Evolutionary conservation across 495 filamentous ascomycete genomes (phyloP), one percentile per base, ranked within the genome.

Genomic region (Lichenothelia convexa): DNA sequence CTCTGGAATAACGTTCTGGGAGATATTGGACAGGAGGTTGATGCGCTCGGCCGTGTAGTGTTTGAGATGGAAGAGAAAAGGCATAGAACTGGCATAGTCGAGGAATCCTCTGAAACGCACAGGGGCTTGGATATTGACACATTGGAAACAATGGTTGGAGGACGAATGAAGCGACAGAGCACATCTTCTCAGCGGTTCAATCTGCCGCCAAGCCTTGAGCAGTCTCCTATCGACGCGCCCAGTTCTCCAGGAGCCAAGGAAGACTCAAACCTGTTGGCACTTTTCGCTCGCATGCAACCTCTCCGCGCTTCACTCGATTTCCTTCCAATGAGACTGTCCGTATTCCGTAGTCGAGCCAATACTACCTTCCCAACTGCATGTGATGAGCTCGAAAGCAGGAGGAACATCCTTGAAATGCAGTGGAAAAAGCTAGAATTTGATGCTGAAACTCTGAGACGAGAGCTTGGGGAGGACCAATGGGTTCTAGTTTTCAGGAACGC

Each of bases 51-150:
- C 51, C 66, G 74, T 21, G 59, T 91, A 27, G 78, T 95, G 22
- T 94, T 93, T 46, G 85, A 95, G 52, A 91, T 95, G 81, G 87
- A 97, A 55, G 87, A 94, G 57, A 73, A 78, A 38, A 64, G 89
- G 29, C 85, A 95, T 47, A 75, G 51, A 70, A 55, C 71, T 68
- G 32, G 60, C 78, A 51, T 53, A 7, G 39, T 39, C 22, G 47
- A 54, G 15, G 53, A 53, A 15, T 45, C 55, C 13, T 36, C 39
- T 11, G 66, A 76, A 36, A 52, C 62, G 1, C 58, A 51, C n/a
- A 69, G 73, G 23, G 68, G 67, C 8, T 62, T 92, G 30, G 89
- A 94, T 49, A 75, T 93, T 44, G 78, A 78, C 39, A 83, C 93
- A 45, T 64, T 97, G 19, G 85, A 93, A 47, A 93, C 81, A 0